These are phyloP conservation scores for Hyaloscypha finlandica DNA, from an alignment of 495 filamentous ascomycete genomes.

Conservation along the genomic window DNA sequence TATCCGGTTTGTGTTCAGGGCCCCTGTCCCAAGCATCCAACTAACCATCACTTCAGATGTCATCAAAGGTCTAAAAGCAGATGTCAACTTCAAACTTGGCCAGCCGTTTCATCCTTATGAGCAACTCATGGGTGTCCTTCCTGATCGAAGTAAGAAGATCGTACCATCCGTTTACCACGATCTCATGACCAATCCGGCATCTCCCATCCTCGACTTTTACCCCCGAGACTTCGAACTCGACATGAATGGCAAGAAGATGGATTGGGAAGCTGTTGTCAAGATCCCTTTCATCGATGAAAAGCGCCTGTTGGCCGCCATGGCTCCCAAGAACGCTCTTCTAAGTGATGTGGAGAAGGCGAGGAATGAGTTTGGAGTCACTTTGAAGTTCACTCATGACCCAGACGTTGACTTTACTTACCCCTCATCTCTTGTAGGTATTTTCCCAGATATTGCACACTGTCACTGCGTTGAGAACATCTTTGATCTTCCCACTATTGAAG, in stretches of 20 bases:
- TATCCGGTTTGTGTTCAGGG: slow-evolving; percentile 59
- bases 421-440: slow-evolving; percentile 84
- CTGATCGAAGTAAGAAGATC: slow-evolving; percentile 94
- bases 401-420: slow-evolving; percentile 78
- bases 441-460: slow-evolving; percentile 85
- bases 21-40: too few species aligned
- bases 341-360: slow-evolving; percentile 73
- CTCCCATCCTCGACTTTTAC: slow-evolving; percentile 99
- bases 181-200: slow-evolving; percentile 86
- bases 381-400: slow-evolving; percentile 88
- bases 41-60: slow-evolving; percentile 59
- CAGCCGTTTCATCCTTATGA: slow-evolving; percentile 94
- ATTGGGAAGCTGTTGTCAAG: slow-evolving; percentile 99
- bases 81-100: slow-evolving; percentile 89
- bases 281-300: slow-evolving; percentile 98
- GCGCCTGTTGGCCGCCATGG: slow-evolving; percentile 82
- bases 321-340: slow-evolving; percentile 74
- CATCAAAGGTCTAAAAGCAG: slow-evolving; percentile 79
- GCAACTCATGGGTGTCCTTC: slow-evolving; percentile 97
- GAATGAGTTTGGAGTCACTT: slow-evolving; percentile 86
- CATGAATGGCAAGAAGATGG: slow-evolving; percentile 99
- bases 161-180: slow-evolving; percentile 86
- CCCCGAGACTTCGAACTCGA: slow-evolving; percentile 96
- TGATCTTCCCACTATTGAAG: slow-evolving; percentile 90
- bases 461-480: slow-evolving; percentile 94